phyloP scores from a whole-genome alignment of 2,329 filamentous ascomycete genomes.

The Cladosporium colombiae region DNA sequence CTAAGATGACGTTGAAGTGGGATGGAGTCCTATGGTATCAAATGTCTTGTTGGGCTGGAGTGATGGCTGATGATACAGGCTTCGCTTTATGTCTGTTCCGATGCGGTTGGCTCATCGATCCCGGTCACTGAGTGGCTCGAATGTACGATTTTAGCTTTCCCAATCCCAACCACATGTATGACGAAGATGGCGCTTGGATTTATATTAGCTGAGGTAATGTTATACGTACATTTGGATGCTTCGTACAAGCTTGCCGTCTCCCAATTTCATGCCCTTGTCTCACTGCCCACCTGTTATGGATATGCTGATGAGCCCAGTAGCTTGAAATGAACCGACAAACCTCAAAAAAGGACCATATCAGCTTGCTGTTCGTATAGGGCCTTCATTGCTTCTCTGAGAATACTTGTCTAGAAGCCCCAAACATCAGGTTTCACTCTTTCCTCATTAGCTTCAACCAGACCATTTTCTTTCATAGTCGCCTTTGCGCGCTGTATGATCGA shows the following conservation, averaged over 20 bases:
- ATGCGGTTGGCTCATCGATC: neutral
- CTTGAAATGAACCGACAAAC: neutral
- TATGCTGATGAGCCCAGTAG: neutral
- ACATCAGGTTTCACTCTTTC: slow-evolving; percentile 13
- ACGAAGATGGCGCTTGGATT: neutral
- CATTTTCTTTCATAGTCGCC: slow-evolving; percentile 23
- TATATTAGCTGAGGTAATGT: neutral
- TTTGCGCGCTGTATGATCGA: slow-evolving; percentile 23
- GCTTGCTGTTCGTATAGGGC: neutral
- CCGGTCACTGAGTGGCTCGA: neutral
- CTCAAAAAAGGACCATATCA: neutral
- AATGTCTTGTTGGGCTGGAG: neutral
- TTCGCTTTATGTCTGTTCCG: neutral
- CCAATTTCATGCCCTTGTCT: neutral
- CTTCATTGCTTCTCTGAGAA: neutral
- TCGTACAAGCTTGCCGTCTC: neutral
- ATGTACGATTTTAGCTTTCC: neutral
- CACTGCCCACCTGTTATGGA: neutral
- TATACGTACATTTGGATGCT: neutral
- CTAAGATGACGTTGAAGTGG: neutral
- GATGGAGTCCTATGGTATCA: neutral
- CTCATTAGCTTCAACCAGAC: slow-evolving; percentile 24
- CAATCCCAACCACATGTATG: neutral
- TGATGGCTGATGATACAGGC: neutral
- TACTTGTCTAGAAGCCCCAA: slow-evolving; percentile 12